Evolutionary conservation across 257 asterid species (phyloP).

Genomic region (Capsicum chinense): DNA sequence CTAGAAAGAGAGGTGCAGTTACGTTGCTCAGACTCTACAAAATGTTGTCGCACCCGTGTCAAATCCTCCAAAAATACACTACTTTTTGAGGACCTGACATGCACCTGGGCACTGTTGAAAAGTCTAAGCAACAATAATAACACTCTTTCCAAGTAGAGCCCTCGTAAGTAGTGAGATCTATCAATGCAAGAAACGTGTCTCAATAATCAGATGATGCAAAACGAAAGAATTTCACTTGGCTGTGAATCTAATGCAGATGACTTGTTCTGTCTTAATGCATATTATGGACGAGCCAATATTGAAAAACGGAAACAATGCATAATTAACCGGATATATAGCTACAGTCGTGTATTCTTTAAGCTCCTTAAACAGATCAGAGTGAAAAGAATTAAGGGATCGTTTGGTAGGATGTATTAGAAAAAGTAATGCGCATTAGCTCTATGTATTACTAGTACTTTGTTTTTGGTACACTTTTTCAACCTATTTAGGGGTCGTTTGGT

Average conservation of each 20-base stretch:
- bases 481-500: too few relatives aligned
- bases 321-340: not conserved
- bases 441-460: too few relatives aligned
- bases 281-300: not conserved
- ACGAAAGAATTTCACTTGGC: not conserved
- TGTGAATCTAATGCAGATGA: not conserved
- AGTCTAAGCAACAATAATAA: not conserved
- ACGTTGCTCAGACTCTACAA: not conserved
- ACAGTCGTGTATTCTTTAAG: not conserved
- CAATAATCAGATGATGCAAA: not conserved
- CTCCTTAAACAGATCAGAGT: not conserved
- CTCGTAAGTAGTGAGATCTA: not conserved
- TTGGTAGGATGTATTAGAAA: too few relatives aligned
- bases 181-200: not conserved
- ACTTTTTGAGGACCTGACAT: not conserved
- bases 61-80: not conserved
- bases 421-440: too few relatives aligned
- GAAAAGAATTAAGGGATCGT: not conserved
- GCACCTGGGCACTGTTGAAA: not conserved
- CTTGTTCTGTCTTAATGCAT: not conserved
- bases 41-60: rapidly evolving
- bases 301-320: not conserved
- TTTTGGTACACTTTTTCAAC: too few relatives aligned
- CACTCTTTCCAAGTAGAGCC: not conserved
- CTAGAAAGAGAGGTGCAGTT: not conserved